Percentiles rank a stretch among this genome's conserved stretches.
Evolutionary conservation across 805 yeast species (phyloP).

Genomic region (Henningerozyma blattae): DNA sequence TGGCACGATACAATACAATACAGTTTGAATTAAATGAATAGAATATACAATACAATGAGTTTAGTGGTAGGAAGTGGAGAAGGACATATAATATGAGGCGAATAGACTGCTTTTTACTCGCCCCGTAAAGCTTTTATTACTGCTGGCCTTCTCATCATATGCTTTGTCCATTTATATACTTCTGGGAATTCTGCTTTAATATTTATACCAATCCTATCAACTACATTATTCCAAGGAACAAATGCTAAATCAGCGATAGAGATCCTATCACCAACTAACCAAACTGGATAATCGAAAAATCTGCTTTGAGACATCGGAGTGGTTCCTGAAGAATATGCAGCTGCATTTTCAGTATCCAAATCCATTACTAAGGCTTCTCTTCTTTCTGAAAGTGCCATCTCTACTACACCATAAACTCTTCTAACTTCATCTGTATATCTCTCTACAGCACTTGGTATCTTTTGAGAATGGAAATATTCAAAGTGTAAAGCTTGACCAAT

Average conservation of each 20-base stretch:
- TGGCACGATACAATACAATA: too few relatives aligned
- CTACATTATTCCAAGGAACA: constrained; percentile 96
- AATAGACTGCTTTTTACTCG: too few relatives aligned
- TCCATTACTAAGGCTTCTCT: constrained; percentile 87
- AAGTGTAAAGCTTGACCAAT: constrained; percentile 94
- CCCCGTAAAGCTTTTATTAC: constrained; percentile 80
- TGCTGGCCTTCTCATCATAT: constrained; percentile 91
- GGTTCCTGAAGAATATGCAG: constrained; percentile 77
- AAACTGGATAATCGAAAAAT: constrained; percentile 85
- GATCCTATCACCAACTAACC: constrained; percentile 81
- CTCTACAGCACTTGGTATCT: constrained; percentile 80
- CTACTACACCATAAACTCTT: constrained; percentile 86
- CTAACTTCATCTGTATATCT: constrained; percentile 87
- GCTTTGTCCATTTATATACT: constrained; percentile 90
- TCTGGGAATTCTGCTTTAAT: constrained; percentile 84
- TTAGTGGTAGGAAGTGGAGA: too few relatives aligned
- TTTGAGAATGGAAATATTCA: constrained; percentile 77
- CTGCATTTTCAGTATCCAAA: constrained; percentile 75
- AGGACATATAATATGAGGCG: too few relatives aligned
- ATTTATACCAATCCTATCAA: constrained; percentile 83
- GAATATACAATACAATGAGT: too few relatives aligned
- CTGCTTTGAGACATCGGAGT: constrained; percentile 77
- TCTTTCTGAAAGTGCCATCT: constrained; percentile 88
- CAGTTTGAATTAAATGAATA: too few relatives aligned
- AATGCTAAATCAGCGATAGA: constrained; percentile 86